Conservation (phyloP, 306 rosid genomes). For the Canavalia gladiata region DNA sequence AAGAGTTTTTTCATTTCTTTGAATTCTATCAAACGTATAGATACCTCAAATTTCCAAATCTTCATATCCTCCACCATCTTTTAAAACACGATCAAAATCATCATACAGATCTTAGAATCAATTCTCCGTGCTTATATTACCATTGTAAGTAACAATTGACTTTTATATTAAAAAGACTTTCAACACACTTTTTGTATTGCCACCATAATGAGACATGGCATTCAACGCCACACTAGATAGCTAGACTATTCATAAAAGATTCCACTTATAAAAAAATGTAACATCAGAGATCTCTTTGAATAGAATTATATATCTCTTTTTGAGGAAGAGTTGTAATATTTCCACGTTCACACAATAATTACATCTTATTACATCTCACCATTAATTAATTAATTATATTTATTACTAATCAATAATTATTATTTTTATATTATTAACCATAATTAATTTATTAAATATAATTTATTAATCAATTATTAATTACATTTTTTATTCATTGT, state of each 20-base stretch:
- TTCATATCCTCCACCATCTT: slow-evolving; percentile 20
- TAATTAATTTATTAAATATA: no score
- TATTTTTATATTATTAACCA: no score
- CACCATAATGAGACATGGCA: slow-evolving; percentile 21
- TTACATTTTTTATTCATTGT: no score
- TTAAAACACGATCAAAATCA: slow-evolving; percentile 16
- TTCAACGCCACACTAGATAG: not conserved
- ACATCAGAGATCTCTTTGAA: no score
- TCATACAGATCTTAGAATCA: not conserved
- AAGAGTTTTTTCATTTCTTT: not conserved
- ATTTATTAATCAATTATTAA: no score
- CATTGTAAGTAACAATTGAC: slow-evolving; percentile 21
- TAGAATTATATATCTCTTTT: no score
- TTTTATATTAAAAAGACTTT: not conserved
- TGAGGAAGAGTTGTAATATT: no score
- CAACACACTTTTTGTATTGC: not conserved
- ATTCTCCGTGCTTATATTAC: slow-evolving; percentile 3
- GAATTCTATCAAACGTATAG: slow-evolving; percentile 5
- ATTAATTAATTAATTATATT: no score
- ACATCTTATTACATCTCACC: no score
- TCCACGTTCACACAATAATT: no score
- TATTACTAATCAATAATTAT: no score
- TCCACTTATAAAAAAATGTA: not conserved
- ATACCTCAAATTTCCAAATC: not conserved
- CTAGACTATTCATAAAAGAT: not conserved